Evolutionary conservation across 768 basidiomycete species (phyloP).

Genomic region (Mycena floridula): DNA sequence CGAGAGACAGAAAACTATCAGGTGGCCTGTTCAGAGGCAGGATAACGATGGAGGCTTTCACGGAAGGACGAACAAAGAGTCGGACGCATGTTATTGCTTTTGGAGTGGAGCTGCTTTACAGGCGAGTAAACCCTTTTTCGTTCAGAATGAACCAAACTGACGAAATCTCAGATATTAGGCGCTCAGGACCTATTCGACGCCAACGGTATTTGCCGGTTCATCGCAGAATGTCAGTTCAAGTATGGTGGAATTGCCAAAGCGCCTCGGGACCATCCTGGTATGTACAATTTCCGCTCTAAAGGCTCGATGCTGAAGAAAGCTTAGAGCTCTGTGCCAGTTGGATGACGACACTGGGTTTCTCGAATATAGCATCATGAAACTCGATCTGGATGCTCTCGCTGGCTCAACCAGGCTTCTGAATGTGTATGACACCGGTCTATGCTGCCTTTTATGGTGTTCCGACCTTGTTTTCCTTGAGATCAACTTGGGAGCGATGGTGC

Average conservation of each 20-base stretch:
- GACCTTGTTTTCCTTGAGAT: too few species aligned
- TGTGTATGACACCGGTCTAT: too few species aligned
- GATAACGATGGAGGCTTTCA: constrained; percentile 70
- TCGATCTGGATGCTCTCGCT: too few species aligned
- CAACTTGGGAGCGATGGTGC: too few species aligned
- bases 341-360: too few species aligned
- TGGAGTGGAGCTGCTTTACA: constrained; percentile 84
- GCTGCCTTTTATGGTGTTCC: too few species aligned
- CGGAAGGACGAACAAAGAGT: constrained; percentile 81
- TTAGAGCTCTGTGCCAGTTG: constrained; percentile 99
- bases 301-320: too few species aligned
- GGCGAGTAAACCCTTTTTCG: constrained; percentile 35
- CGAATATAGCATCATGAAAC: too few species aligned
- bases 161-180: constrained; percentile 56
- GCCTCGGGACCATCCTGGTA: constrained; percentile 67
- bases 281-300: too few species aligned
- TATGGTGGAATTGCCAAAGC: constrained; percentile 87
- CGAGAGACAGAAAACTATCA: constrained; percentile 50
- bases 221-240: constrained; percentile 77
- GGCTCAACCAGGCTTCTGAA: too few species aligned
- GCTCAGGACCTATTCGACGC: constrained; percentile 51
- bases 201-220: constrained; percentile 50
- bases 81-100: constrained; percentile 95
- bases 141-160: background rate
- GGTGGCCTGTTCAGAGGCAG: constrained; percentile 79